Evolutionary conservation across 305 asterid species (phyloP), one percentile per base, ranked within the genome.

Genomic region (Andrographis paniculata): DNA sequence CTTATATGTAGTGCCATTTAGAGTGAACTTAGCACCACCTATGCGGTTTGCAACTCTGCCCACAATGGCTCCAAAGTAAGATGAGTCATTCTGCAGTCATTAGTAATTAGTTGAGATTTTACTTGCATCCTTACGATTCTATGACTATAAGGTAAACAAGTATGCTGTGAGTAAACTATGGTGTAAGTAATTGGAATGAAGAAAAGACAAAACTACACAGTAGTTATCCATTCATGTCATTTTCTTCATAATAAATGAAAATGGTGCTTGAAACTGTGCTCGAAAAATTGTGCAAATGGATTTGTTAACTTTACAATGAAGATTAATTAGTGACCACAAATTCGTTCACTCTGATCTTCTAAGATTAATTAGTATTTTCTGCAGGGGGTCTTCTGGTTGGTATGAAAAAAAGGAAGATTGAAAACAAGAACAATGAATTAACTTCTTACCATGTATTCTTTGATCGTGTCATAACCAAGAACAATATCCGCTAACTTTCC

Each of bases 401-500:
- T 94, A 11, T 60, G 69, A 41, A 89, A 80, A 40, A 93, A 74
- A 57, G 80, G 7, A 6, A 28, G 7, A 1, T 82, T 30, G 93
- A 91, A 22, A 82, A 38, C 2, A 45, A 0, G 14, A 30, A 31
- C 4, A 19, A 31, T 2, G 48, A 42, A 45, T 1, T 17, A 19
- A 17, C 28, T 65, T 14, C 1, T 14, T 49, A 88, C 97, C 82
- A 14, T 17, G 42, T 82, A 85, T 19, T 75, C 89, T 60, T 76
- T 20, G 16, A 62, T 42, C 10, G 84, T 75, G 6, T 84, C 94
- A 51, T 74, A 85, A 36, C 95, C 98, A 46, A 89, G 95, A 67
- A 82, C 83, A 58, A 85, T 38, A 64, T 89, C 95, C 16, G 30
- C 77, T 23, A 71, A 62, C 45, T 66, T 78, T 17, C 95, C 95